Percentiles rank a stretch among this genome's conserved stretches.
Conservation (phyloP, 768 basidiomycete genomes). For the Auricularia sp. region DNA sequence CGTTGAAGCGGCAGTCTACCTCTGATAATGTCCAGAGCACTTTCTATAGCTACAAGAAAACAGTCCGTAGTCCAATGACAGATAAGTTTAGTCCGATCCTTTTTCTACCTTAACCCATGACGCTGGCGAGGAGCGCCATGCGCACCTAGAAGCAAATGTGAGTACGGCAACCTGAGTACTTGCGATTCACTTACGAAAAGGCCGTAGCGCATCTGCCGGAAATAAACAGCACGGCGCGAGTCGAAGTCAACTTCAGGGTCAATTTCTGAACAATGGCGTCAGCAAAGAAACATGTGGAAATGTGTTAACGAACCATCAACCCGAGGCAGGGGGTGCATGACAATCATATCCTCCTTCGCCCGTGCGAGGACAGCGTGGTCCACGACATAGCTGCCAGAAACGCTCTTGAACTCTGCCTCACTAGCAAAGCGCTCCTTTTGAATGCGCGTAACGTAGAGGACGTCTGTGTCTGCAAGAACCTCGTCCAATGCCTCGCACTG, state of each 20-base stretch:
- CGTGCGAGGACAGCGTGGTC: slow-evolving; percentile 89
- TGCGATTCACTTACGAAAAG: slow-evolving; percentile 67
- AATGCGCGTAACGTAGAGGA: slow-evolving; percentile 91
- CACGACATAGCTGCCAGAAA: slow-evolving; percentile 87
- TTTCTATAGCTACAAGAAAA: neutral
- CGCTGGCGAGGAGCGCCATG: slow-evolving; percentile 71
- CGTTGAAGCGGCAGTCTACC: neutral
- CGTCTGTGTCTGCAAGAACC: slow-evolving; percentile 86
- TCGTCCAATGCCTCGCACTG: slow-evolving; percentile 87
- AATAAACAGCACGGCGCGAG: slow-evolving; percentile 86
- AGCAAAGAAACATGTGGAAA: slow-evolving; percentile 3
- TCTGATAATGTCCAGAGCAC: neutral
- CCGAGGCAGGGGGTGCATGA: slow-evolving; percentile 97
- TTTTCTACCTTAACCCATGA: slow-evolving; percentile 28
- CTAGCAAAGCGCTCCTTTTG: slow-evolving; percentile 88
- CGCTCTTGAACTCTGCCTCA: slow-evolving; percentile 76
- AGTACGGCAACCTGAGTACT: neutral
- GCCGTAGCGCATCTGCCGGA: slow-evolving; percentile 97
- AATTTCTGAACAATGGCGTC: slow-evolving; percentile 59
- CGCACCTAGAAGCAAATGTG: slow-evolving; percentile 39
- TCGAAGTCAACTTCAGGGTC: slow-evolving; percentile 98
- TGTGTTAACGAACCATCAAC: slow-evolving; percentile 55
- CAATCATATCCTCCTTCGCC: slow-evolving; percentile 95
- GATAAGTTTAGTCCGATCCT: neutral
- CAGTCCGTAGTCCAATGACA: neutral